Evolutionary conservation across 306 rosid species (phyloP), one percentile per base, ranked within the genome.

Genomic region (Castanea crenata): DNA sequence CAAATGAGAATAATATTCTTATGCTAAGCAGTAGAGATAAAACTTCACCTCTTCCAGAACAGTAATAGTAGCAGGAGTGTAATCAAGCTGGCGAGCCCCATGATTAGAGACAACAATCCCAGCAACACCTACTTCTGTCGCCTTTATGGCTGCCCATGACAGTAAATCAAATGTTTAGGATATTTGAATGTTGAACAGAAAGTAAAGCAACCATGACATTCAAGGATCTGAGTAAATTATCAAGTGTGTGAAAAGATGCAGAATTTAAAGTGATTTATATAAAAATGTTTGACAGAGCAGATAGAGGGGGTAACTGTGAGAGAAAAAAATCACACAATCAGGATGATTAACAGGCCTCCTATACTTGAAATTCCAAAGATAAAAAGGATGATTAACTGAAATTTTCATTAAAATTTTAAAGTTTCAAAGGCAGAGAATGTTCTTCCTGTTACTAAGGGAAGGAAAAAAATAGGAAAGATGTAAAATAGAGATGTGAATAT

Each of bases 51-150:
- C 84, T 81, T 81, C 77, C 7, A 81, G 80, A 25, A 76, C 80
- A 70, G 80, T n/a, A 81, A 81, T 81, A 59, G 84, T 76, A 38
- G 84, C 73, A 15, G 84, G 84, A 54, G 68, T 56, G 76, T 76
- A 81, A 81, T 81, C 84, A 44, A 76, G 84, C 77, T 76, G 80
- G 73, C 84, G 84, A 49, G 80, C 84, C 32, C 84, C 84, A 76
- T 81, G 84, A 59, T 81, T 81, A 23, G 84, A 81, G 73, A 76
- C 80, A 3, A 81, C 76, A 69, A 81, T 81, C 23, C 84, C 84
- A 49, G 76, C 46, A 51, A 70, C 77, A 32, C 84, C 80, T 9
- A 61, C 73, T 76, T 81, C 84, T 55, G 11, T 73, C 0, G 84
- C 80, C 74, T 59, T 81, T 58, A 76, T 76, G 69, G 80, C 84